Evolutionary conservation across 2,329 filamentous ascomycete species (phyloP).

Genomic region (Cercospora sp.): DNA sequence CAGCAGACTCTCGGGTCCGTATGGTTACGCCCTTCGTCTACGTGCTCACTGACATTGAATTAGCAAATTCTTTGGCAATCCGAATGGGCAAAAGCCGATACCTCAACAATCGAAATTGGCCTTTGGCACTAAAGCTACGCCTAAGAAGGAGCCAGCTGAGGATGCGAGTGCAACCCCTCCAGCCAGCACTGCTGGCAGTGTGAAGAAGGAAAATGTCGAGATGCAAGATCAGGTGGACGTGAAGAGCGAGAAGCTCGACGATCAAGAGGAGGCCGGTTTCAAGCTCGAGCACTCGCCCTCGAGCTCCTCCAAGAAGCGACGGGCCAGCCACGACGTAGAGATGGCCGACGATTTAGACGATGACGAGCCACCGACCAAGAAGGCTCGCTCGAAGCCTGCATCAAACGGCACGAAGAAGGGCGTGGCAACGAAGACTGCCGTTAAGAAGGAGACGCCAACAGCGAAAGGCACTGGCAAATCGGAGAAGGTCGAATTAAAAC

Average conservation of each 20-base stretch:
- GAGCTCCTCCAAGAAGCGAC: constrained; percentile 34
- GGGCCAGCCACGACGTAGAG: constrained; percentile 27
- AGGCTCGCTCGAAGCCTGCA: constrained; percentile 34
- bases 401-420: constrained; percentile 23
- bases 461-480: constrained; percentile 19
- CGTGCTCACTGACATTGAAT: constrained; percentile 9
- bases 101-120: constrained; percentile 76
- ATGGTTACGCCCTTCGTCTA: constrained; percentile 33
- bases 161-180: constrained; percentile 14
- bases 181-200: constrained; percentile 32
- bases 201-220: constrained; percentile 35
- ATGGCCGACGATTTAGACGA: constrained; percentile 34
- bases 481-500: constrained; percentile 13
- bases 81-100: constrained; percentile 59
- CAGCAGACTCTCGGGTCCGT: constrained; percentile 71
- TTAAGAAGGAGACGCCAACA: constrained; percentile 26
- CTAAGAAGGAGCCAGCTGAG: constrained; percentile 25
- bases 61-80: constrained; percentile 82
- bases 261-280: constrained; percentile 26
- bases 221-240: constrained; percentile 37
- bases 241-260: constrained; percentile 34
- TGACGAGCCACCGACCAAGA: constrained; percentile 41
- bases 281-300: constrained; percentile 26
- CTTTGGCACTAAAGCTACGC: constrained; percentile 56
- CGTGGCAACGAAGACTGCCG: constrained; percentile 31